Conservation (phyloP, 2,329 filamentous ascomycete genomes). For the Drechslerella stenobrocha region DNA sequence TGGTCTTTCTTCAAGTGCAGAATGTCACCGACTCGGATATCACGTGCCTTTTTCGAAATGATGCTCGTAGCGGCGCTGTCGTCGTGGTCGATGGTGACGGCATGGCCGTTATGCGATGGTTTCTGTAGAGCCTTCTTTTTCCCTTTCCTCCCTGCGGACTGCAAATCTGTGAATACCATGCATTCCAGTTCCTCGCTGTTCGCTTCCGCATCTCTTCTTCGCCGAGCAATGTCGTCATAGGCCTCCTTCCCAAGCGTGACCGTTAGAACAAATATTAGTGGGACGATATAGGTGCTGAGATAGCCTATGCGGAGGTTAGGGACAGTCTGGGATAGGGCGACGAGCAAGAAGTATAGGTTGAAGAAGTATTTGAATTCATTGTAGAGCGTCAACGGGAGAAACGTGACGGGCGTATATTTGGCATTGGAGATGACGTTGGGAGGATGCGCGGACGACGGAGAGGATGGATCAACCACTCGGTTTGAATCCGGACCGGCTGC, state of each 20-base stretch:
- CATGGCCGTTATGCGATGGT: slow-evolving; percentile 35
- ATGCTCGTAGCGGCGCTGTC: slow-evolving; percentile 42
- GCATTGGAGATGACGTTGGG: slow-evolving; percentile 93
- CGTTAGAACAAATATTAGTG: slow-evolving; percentile 83
- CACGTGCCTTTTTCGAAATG: slow-evolving; percentile 76
- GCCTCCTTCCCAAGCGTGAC: slow-evolving; percentile 97
- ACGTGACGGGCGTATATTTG: slow-evolving; percentile 94
- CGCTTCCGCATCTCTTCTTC: slow-evolving; percentile 85
- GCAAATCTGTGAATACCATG: slow-evolving; percentile 49
- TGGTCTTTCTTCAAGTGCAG: slow-evolving; percentile 89
- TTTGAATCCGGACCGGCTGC: slow-evolving; percentile 71
- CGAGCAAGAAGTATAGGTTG: slow-evolving; percentile 97
- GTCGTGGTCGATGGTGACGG: slow-evolving; percentile 50
- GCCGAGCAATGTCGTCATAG: slow-evolving; percentile 83
- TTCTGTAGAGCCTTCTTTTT: slow-evolving; percentile 40
- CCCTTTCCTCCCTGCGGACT: slow-evolving; percentile 50
- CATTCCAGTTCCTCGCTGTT: slow-evolving; percentile 72
- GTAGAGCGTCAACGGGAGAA: slow-evolving; percentile 90
- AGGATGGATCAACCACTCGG: slow-evolving; percentile 26
- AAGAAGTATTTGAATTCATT: slow-evolving; percentile 99
- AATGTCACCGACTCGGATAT: slow-evolving; percentile 93
- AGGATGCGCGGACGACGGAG: slow-evolving; percentile 65
- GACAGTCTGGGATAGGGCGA: slow-evolving; percentile 90
- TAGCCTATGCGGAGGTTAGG: slow-evolving; percentile 89
- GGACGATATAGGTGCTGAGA: slow-evolving; percentile 89